phyloP scores from a whole-genome alignment of 192 early-diverging fungal genomes.

The Mortierella claussenii region DNA sequence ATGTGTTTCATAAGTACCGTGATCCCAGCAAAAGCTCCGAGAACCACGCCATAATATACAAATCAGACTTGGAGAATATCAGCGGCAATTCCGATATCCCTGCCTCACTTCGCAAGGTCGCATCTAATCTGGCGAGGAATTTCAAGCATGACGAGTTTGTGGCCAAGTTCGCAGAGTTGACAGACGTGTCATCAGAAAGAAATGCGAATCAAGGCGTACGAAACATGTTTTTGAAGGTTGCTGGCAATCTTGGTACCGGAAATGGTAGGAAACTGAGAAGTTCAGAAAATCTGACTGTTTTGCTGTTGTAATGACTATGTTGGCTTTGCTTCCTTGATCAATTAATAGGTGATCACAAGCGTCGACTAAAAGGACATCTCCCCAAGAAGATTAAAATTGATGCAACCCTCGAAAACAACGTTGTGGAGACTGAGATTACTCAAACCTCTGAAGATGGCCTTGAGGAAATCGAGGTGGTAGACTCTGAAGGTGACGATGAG shows the following conservation, averaged over 20 bases:
- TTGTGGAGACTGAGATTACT: not conserved
- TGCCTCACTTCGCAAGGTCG: constrained; percentile 16
- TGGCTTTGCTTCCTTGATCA: constrained; percentile 12
- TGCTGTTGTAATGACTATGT: constrained; percentile 5
- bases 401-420: not conserved
- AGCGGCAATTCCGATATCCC: constrained; percentile 5
- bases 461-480: constrained; percentile 2
- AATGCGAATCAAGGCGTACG: constrained; percentile 20
- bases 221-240: constrained; percentile 22
- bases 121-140: constrained; percentile 13
- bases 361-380: constrained; percentile 11
- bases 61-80: constrained; percentile 16
- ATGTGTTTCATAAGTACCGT: constrained; percentile 9
- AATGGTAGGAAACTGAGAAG: constrained; percentile 17
- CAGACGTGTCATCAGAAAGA: constrained; percentile 4
- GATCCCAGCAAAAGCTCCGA: constrained; percentile 8
- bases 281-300: not conserved
- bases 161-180: constrained; percentile 19
- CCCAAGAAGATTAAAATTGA: constrained; percentile 8
- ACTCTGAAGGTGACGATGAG: constrained; percentile 7
- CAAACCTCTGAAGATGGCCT: not conserved
- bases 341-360: constrained; percentile 12
- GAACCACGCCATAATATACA: constrained; percentile 8
- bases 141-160: constrained; percentile 21
- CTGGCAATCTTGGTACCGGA: constrained; percentile 18